phyloP scores from a whole-genome alignment of 306 rosid genomes.

The Cucurbita argyrosperma region DNA sequence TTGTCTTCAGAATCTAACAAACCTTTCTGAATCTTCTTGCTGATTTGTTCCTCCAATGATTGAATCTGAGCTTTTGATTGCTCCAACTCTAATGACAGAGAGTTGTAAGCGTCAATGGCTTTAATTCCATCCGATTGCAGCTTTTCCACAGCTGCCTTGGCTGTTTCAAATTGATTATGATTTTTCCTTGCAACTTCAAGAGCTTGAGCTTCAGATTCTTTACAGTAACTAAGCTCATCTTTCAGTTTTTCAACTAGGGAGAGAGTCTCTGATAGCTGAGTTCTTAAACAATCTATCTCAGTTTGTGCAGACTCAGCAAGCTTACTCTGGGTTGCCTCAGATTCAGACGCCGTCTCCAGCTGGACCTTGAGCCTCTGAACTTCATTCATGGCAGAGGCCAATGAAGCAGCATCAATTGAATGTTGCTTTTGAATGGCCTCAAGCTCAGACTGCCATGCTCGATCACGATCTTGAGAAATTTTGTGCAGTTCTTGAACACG shows the following conservation, averaged over 20 bases:
- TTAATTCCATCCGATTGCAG: slow-evolving; percentile 38
- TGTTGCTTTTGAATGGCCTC: slow-evolving; percentile 83
- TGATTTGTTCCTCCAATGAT: slow-evolving; percentile 53
- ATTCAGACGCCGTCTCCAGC: slow-evolving; percentile 48
- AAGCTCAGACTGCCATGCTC: slow-evolving; percentile 87
- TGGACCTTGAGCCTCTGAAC: slow-evolving; percentile 72
- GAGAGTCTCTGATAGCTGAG: slow-evolving; percentile 50
- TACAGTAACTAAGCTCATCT: slow-evolving; percentile 39
- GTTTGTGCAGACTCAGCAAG: slow-evolving; percentile 44
- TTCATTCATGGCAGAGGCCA: slow-evolving; percentile 65
- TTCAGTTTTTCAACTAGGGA: slow-evolving; percentile 49
- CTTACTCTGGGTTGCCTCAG: slow-evolving; percentile 33
- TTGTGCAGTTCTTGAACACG: slow-evolving; percentile 57
- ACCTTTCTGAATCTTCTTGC: slow-evolving; percentile 42
- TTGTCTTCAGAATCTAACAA: slow-evolving; percentile 16
- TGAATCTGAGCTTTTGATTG: slow-evolving; percentile 48
- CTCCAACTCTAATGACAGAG: slow-evolving; percentile 49
- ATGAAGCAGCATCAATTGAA: slow-evolving; percentile 68
- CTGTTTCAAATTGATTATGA: slow-evolving; percentile 46
- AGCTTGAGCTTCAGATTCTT: slow-evolving; percentile 51
- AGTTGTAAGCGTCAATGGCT: slow-evolving; percentile 32
- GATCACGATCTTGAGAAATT: slow-evolving; percentile 76
- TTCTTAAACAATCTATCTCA: slow-evolving; percentile 41
- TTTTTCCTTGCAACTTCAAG: slow-evolving; percentile 33
- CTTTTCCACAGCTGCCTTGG: slow-evolving; percentile 35